A percentile compares a stretch with the other conserved stretches of the same genome.
Conservation (phyloP, 192 early-diverging fungal species). For the Thamnidium elegans region DNA sequence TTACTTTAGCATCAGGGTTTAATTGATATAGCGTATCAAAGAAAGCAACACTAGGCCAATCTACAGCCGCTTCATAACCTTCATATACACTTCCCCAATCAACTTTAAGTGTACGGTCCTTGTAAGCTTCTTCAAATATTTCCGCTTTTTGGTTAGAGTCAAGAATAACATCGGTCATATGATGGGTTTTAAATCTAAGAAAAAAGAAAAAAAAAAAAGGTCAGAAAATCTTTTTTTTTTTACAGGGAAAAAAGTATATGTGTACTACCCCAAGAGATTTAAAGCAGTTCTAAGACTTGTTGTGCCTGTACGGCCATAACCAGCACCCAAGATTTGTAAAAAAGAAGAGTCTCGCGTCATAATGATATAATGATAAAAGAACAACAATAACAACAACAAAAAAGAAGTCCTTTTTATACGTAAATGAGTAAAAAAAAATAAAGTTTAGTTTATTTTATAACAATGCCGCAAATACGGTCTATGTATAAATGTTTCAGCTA, state of each 20-base stretch:
- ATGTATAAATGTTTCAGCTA: too few relatives aligned
- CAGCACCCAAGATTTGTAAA: neutral
- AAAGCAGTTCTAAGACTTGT: too few relatives aligned
- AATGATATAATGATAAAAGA: neutral
- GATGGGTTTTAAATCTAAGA: constrained; percentile 21
- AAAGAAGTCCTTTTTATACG: too few relatives aligned
- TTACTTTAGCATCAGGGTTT: constrained; percentile 30
- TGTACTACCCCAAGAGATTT: too few relatives aligned
- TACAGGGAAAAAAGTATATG: too few relatives aligned
- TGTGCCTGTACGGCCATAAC: too few relatives aligned
- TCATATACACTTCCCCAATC: constrained; percentile 16
- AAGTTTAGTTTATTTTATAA: too few relatives aligned
- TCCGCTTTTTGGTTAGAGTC: constrained; percentile 10
- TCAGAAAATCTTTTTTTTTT: neutral
- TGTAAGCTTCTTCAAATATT: neutral
- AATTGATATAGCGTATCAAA: constrained; percentile 19
- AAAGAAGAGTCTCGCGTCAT: neutral
- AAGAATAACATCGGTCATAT: constrained; percentile 16
- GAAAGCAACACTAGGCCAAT: constrained; percentile 18
- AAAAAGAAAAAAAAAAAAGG: neutral
- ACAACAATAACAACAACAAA: too few relatives aligned
- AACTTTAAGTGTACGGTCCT: neutral
- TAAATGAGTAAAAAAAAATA: too few relatives aligned
- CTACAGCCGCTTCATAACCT: constrained; percentile 19
- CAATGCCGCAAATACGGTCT: too few relatives aligned